A percentile compares a stretch with the other conserved stretches of the same genome.
These are phyloP conservation scores for Trichoderma polysporum DNA, from an alignment of 2,329 filamentous ascomycete genomes.

Conservation along the genomic window DNA sequence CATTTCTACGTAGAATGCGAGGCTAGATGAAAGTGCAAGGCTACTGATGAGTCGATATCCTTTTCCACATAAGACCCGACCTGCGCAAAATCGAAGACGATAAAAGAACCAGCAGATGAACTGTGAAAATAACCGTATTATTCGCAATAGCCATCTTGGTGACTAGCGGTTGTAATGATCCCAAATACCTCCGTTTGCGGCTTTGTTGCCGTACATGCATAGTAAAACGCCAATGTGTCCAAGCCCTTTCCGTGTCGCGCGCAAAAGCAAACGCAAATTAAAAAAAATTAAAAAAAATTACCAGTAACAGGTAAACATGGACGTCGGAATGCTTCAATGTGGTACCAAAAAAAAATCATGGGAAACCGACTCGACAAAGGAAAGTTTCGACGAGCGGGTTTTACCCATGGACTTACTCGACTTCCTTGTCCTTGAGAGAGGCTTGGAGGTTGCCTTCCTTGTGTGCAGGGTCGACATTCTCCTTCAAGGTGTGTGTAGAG, in stretches of 20 bases:
- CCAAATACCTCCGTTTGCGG: background rate
- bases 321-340: background rate
- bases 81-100: background rate
- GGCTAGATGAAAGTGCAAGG: background rate
- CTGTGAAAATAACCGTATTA: background rate
- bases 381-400: too few relatives aligned
- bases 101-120: background rate
- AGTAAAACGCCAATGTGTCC: slow-evolving; percentile 3
- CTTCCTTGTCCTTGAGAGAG: background rate
- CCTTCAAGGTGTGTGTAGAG: background rate
- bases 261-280: background rate
- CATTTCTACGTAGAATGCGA: slow-evolving; percentile 1
- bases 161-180: background rate
- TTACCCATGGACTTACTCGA: background rate
- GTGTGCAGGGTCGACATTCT: slow-evolving; percentile 14
- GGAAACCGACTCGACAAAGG: background rate
- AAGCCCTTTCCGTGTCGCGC: background rate
- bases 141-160: background rate
- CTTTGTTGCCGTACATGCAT: background rate
- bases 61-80: background rate
- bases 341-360: background rate
- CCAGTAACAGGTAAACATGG: background rate
- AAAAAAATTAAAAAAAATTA: background rate
- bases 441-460: background rate
- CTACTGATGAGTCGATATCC: background rate